These are phyloP conservation scores for Paramecium sonneborni DNA, from an alignment of 73 alveolate species.

Conservation along the genomic window DNA sequence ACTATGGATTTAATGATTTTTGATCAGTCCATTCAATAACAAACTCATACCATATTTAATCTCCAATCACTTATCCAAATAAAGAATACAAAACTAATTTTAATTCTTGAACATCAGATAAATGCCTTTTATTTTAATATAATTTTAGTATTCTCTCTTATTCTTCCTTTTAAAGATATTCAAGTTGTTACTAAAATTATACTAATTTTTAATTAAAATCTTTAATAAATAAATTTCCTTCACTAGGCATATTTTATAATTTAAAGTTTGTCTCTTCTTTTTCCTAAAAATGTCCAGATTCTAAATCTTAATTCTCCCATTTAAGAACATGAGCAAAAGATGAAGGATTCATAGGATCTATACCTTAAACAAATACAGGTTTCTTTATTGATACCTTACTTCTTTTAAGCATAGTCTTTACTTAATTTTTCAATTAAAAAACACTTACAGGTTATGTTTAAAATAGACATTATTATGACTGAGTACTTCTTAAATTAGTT, in stretches of 20 bases:
- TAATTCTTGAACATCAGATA: constrained; percentile 51
- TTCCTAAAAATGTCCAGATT: background rate
- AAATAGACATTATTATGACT: background rate
- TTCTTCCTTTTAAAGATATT: background rate
- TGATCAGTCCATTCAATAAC: constrained; percentile 47
- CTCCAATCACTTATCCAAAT: constrained; percentile 39
- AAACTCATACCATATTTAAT: constrained; percentile 29
- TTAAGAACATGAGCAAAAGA: constrained; percentile 34
- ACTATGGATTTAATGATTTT: constrained; percentile 13
- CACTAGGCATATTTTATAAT: constrained; percentile 31
- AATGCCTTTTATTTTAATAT: constrained; percentile 40
- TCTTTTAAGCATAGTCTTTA: background rate
- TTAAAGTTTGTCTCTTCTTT: background rate
- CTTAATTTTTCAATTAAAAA: constrained; percentile 7
- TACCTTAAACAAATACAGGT: constrained; percentile 46
- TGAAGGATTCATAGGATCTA: constrained; percentile 57
- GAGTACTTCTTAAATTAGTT: constrained; percentile 5
- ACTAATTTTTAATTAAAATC: constrained; percentile 11
- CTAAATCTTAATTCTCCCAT: constrained; percentile 55
- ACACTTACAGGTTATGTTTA: constrained; percentile 29
- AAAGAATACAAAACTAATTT: constrained; percentile 25
- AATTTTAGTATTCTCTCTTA: background rate
- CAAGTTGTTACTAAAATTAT: background rate
- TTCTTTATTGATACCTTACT: constrained; percentile 17
- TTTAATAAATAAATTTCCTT: background rate